Evolutionary conservation across 2,329 filamentous ascomycete genomes (phyloP).

Genomic region (Colletotrichum costaricense): DNA sequence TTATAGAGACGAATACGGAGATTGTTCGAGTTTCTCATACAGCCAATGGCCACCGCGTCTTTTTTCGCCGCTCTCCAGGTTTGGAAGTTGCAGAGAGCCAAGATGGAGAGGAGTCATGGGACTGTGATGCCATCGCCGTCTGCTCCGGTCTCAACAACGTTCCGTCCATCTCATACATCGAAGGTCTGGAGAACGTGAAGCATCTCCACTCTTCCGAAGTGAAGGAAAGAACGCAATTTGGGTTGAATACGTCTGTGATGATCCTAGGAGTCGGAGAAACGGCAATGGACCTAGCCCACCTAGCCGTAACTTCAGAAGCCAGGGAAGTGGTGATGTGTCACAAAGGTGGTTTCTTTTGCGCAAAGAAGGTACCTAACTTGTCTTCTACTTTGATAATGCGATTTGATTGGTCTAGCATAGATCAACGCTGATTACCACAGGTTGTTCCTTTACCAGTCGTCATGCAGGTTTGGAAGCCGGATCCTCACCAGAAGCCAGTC

Average conservation of each 20-base stretch:
- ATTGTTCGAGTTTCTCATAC: constrained; percentile 44
- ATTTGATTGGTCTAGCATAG: neutral
- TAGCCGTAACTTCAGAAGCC: constrained; percentile 56
- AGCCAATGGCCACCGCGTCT: neutral
- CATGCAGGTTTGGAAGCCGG: constrained; percentile 12
- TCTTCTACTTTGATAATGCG: neutral
- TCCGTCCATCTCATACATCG: constrained; percentile 51
- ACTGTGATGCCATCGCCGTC: constrained; percentile 58
- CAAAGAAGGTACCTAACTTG: constrained; percentile 50
- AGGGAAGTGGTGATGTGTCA: constrained; percentile 57
- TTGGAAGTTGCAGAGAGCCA: neutral
- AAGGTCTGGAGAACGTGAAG: constrained; percentile 50
- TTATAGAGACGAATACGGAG: constrained; percentile 48
- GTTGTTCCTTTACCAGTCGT: constrained; percentile 16
- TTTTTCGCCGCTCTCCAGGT: constrained; percentile 25
- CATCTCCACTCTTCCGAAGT: constrained; percentile 55
- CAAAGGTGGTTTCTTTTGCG: constrained; percentile 57
- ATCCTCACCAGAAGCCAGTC: constrained; percentile 52
- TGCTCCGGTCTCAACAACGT: constrained; percentile 58
- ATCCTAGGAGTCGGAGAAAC: constrained; percentile 59
- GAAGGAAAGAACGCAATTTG: constrained; percentile 55
- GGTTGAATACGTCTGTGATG: constrained; percentile 50
- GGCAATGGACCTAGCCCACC: constrained; percentile 56
- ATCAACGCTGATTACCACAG: neutral
- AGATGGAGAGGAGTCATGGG: constrained; percentile 38